phyloP scores from a whole-genome alignment of 495 filamentous ascomycete species.

The Glonium stellatum region DNA sequence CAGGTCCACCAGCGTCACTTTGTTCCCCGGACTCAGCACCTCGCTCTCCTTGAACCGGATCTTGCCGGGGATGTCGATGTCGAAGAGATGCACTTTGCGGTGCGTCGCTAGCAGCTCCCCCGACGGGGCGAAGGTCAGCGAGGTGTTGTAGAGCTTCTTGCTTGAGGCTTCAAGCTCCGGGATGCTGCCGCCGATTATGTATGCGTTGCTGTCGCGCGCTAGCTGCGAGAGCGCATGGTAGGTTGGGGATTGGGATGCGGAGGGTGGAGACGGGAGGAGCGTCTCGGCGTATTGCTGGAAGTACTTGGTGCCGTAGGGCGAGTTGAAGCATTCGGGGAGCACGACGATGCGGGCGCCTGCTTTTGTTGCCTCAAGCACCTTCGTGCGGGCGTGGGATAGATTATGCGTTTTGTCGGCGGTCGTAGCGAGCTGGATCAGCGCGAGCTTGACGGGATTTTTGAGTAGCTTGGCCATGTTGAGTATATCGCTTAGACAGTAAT shows the following conservation, averaged over 20 bases:
- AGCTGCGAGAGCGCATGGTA: slow-evolving; percentile 79
- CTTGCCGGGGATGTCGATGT: slow-evolving; percentile 94
- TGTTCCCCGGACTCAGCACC: slow-evolving; percentile 74
- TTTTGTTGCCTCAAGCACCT: slow-evolving; percentile 73
- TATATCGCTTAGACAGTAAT: background rate
- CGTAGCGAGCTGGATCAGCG: slow-evolving; percentile 38
- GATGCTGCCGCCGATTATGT: slow-evolving; percentile 87
- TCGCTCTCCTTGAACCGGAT: slow-evolving; percentile 89
- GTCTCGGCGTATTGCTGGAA: slow-evolving; percentile 90
- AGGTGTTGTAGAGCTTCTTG: slow-evolving; percentile 87
- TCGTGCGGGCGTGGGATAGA: slow-evolving; percentile 68
- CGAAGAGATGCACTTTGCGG: slow-evolving; percentile 95
- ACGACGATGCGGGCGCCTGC: slow-evolving; percentile 67
- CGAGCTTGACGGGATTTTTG: slow-evolving; percentile 40
- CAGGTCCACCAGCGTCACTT: slow-evolving; percentile 72
- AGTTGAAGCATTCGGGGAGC: slow-evolving; percentile 90
- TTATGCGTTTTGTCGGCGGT: slow-evolving; percentile 72
- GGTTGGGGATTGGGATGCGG: slow-evolving; percentile 61
- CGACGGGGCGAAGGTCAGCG: slow-evolving; percentile 68
- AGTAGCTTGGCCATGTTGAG: slow-evolving; percentile 36
- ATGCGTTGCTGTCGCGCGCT: slow-evolving; percentile 65
- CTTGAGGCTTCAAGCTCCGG: slow-evolving; percentile 61
- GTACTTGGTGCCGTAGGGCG: slow-evolving; percentile 84
- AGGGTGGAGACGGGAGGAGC: slow-evolving; percentile 70
- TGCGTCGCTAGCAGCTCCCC: slow-evolving; percentile 78